phyloP scores from a whole-genome alignment of 805 yeast species.

The Yamadazyma philogaea region DNA sequence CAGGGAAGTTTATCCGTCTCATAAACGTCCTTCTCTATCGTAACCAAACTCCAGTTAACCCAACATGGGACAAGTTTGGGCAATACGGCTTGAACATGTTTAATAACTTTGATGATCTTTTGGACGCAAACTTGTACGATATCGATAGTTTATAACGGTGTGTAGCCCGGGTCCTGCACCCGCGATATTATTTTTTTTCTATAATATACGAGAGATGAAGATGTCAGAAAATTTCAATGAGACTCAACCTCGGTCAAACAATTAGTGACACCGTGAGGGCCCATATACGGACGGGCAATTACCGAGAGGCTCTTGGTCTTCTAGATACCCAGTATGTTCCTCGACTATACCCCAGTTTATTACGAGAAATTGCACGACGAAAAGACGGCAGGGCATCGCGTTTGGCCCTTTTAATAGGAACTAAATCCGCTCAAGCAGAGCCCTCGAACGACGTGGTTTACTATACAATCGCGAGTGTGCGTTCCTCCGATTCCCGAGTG shows the following conservation, averaged over 20 bases:
- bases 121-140: constrained; percentile 9
- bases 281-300: not conserved
- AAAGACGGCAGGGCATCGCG: not conserved
- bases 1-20: constrained; percentile 18
- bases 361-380: not conserved
- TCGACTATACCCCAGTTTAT: not conserved
- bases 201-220: too few relatives aligned
- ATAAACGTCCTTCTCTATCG: constrained; percentile 16
- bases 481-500: not conserved
- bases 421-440: not conserved
- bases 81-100: constrained; percentile 15
- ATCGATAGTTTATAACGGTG: not conserved
- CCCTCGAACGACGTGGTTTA: not conserved
- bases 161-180: too few relatives aligned
- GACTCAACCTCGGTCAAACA: not conserved
- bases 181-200: not conserved
- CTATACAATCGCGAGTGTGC: not conserved
- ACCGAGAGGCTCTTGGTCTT: not conserved
- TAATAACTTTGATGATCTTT: constrained; percentile 15
- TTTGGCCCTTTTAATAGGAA: not conserved
- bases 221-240: too few relatives aligned
- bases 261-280: not conserved
- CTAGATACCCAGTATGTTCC: not conserved
- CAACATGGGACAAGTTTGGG: constrained; percentile 11
- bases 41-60: constrained; percentile 7